phyloP scores from a whole-genome alignment of 2,329 filamentous ascomycete genomes.

The Leptographium lundbergii region DNA sequence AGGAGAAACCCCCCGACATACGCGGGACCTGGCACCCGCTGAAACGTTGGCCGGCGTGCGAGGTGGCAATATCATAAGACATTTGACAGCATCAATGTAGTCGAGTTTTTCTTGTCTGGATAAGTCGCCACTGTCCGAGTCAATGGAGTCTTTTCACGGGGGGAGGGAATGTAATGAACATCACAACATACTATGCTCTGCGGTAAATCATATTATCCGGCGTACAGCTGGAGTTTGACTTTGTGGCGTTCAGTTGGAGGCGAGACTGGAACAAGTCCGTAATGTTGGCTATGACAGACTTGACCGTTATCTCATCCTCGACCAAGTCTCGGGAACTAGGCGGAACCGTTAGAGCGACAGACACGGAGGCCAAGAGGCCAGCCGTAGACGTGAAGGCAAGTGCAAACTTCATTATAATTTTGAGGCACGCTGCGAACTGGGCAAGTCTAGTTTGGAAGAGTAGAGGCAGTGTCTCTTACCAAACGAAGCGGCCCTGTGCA shows the following conservation, averaged over 20 bases:
- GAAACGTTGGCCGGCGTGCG: constrained; percentile 17
- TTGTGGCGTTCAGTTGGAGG: neutral
- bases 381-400: neutral
- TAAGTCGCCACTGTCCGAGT: constrained; percentile 16
- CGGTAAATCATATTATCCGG: neutral
- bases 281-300: neutral
- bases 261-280: neutral
- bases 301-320: neutral
- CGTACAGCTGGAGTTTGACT: neutral
- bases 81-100: constrained; percentile 26
- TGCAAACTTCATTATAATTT: neutral
- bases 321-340: neutral
- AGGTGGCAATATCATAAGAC: constrained; percentile 20
- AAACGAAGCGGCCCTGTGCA: too few relatives aligned
- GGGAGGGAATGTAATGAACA: neutral
- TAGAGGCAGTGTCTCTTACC: too few relatives aligned
- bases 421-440: too few relatives aligned
- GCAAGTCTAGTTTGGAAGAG: too few relatives aligned
- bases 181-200: constrained; percentile 1
- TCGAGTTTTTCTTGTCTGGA: constrained; percentile 19
- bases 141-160: too few relatives aligned
- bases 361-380: neutral
- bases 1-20: neutral
- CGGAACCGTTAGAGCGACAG: neutral
- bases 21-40: constrained; percentile 22